These are phyloP conservation scores for Thelephora aurantiotincta DNA, from an alignment of 768 basidiomycete genomes.

Conservation along the genomic window DNA sequence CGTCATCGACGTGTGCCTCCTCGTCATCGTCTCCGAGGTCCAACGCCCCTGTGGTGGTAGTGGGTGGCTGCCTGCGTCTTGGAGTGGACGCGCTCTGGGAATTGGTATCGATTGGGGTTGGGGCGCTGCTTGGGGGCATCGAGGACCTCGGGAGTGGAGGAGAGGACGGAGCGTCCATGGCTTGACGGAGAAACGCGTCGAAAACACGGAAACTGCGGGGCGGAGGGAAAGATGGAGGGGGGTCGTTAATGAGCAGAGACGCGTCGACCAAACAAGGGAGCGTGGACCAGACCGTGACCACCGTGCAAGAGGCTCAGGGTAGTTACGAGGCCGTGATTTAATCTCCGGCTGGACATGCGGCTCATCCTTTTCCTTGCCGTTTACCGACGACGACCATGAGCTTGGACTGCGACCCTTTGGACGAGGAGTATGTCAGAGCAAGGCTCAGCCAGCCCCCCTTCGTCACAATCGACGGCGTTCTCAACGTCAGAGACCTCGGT, in stretches of 20 bases:
- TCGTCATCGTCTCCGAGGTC: conserved; percentile 29
- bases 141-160: conserved; percentile 40
- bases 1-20: conserved; percentile 24
- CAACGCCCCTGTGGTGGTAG: conserved; percentile 17
- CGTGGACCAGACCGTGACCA: conserved; percentile 1
- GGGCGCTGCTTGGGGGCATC: conserved; percentile 36
- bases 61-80: conserved; percentile 10
- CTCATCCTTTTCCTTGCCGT: neutral
- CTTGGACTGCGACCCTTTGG: conserved; percentile 42
- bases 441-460: conserved; percentile 60
- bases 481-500: conserved; percentile 65
- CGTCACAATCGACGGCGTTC: conserved; percentile 54
- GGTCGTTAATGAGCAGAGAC: conserved; percentile 7
- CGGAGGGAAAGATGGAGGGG: conserved; percentile 6
- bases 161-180: conserved; percentile 45
- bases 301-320: neutral
- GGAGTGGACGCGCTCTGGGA: conserved; percentile 21
- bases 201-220: conserved; percentile 13
- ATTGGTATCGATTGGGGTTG: conserved; percentile 23
- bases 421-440: conserved; percentile 48
- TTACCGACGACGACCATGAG: neutral
- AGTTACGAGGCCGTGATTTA: neutral
- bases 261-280: conserved; percentile 6
- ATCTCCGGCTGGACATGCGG: neutral
- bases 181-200: conserved; percentile 4